phyloP scores from a whole-genome alignment of 2,329 filamentous ascomycete species.

The Chalara sp. region DNA sequence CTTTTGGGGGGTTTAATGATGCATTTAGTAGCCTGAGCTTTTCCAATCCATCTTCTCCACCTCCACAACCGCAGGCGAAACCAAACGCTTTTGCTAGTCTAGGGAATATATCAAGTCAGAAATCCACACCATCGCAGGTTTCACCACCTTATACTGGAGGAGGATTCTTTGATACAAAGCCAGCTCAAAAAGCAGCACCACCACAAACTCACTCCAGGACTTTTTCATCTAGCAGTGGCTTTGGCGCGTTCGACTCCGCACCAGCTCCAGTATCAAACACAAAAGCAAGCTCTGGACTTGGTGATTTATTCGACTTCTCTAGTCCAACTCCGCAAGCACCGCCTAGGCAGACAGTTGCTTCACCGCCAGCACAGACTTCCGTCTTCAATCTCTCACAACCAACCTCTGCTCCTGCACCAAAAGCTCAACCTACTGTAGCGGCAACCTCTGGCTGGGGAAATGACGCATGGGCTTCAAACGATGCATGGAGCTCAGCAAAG shows the following conservation, averaged over 20 bases:
- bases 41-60: slow-evolving; percentile 38
- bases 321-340: slow-evolving; percentile 39
- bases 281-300: slow-evolving; percentile 48
- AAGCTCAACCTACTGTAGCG: slow-evolving; percentile 32
- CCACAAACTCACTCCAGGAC: slow-evolving; percentile 36
- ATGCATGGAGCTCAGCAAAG: slow-evolving; percentile 65
- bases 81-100: slow-evolving; percentile 43
- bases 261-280: slow-evolving; percentile 27
- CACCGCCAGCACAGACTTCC: slow-evolving; percentile 41
- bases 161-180: slow-evolving; percentile 76
- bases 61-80: slow-evolving; percentile 32
- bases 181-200: slow-evolving; percentile 46
- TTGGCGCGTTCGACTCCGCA: slow-evolving; percentile 50
- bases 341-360: slow-evolving; percentile 30
- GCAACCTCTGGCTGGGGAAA: slow-evolving; percentile 30
- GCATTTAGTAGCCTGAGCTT: slow-evolving; percentile 71
- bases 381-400: slow-evolving; percentile 74
- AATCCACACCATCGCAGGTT: slow-evolving; percentile 33
- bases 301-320: slow-evolving; percentile 77
- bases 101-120: slow-evolving; percentile 33
- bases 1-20: slow-evolving; percentile 58
- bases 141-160: slow-evolving; percentile 37
- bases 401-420: slow-evolving; percentile 34
- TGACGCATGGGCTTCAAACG: slow-evolving; percentile 71
- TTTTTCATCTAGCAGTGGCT: slow-evolving; percentile 51